These are phyloP conservation scores for Botrytis byssoidea DNA, from an alignment of 2,329 filamentous ascomycete species.

Conservation along the genomic window DNA sequence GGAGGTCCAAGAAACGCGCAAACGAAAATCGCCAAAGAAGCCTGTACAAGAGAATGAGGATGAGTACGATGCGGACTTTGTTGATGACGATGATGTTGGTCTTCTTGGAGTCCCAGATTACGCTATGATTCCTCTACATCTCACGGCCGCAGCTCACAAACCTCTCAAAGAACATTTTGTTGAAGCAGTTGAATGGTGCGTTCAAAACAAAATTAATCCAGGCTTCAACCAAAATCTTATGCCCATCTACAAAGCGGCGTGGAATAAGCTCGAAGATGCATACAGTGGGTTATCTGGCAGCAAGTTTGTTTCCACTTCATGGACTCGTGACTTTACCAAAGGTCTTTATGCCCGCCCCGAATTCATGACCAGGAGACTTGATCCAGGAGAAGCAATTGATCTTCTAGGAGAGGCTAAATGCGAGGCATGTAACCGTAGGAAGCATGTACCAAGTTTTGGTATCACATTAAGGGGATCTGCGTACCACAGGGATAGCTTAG, in stretches of 20 bases:
- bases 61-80: slow-evolving; percentile 48
- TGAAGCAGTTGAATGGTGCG: slow-evolving; percentile 75
- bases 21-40: slow-evolving; percentile 14
- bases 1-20: slow-evolving; percentile 17
- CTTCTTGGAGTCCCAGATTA: slow-evolving; percentile 56
- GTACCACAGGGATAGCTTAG: slow-evolving; percentile 64
- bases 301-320: slow-evolving; percentile 69
- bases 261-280: slow-evolving; percentile 70
- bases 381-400: slow-evolving; percentile 43
- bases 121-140: slow-evolving; percentile 61
- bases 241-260: slow-evolving; percentile 65
- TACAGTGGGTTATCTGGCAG: slow-evolving; percentile 65
- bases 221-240: slow-evolving; percentile 59
- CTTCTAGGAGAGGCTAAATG: slow-evolving; percentile 44
- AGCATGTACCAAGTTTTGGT: slow-evolving; percentile 65
- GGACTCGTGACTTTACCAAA: slow-evolving; percentile 65
- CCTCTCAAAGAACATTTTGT: slow-evolving; percentile 71
- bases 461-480: slow-evolving; percentile 63
- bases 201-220: slow-evolving; percentile 75
- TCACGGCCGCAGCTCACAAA: slow-evolving; percentile 63
- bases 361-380: slow-evolving; percentile 40
- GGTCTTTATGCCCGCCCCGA: slow-evolving; percentile 65
- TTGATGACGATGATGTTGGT: slow-evolving; percentile 59
- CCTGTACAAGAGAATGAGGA: slow-evolving; percentile 23
- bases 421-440: slow-evolving; percentile 61